Conservation (phyloP, 352 stramenopile species). For the Phytophthora macrochlamydospora region DNA sequence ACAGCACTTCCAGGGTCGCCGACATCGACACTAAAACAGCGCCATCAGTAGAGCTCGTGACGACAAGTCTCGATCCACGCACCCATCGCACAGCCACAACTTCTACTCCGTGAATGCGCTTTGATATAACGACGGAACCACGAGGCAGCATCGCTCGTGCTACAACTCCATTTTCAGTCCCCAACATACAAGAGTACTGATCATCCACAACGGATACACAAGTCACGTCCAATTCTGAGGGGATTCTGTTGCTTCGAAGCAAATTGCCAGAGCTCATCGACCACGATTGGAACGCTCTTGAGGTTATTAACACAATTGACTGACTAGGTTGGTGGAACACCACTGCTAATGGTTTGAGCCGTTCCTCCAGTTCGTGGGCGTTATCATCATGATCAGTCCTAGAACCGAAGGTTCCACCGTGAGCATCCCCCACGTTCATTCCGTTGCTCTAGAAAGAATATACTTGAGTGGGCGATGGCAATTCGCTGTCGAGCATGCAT, state of each 20-base stretch:
- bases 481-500: slow-evolving; percentile 40
- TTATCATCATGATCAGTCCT: not conserved
- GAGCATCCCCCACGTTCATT: slow-evolving; percentile 5
- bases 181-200: slow-evolving; percentile 50
- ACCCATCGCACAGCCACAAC: slow-evolving; percentile 33
- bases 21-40: slow-evolving; percentile 39
- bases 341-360: slow-evolving; percentile 39
- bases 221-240: slow-evolving; percentile 33
- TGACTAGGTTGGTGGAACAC: slow-evolving; percentile 31
- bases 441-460: slow-evolving; percentile 59
- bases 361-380: slow-evolving; percentile 26
- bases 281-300: slow-evolving; percentile 37
- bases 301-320: slow-evolving; percentile 41
- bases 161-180: slow-evolving; percentile 41
- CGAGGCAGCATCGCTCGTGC: slow-evolving; percentile 46
- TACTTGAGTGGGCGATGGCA: slow-evolving; percentile 52
- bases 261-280: slow-evolving; percentile 26
- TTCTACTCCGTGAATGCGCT: slow-evolving; percentile 13
- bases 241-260: slow-evolving; percentile 20
- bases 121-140: slow-evolving; percentile 33
- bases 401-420: not conserved
- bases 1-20: slow-evolving; percentile 38
- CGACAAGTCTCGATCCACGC: slow-evolving; percentile 15
- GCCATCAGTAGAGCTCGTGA: slow-evolving; percentile 37
- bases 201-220: slow-evolving; percentile 41